Base-by-base conservation (phyloP, 2,329 filamentous ascomycete species). In the Phoma sp. region DNA sequence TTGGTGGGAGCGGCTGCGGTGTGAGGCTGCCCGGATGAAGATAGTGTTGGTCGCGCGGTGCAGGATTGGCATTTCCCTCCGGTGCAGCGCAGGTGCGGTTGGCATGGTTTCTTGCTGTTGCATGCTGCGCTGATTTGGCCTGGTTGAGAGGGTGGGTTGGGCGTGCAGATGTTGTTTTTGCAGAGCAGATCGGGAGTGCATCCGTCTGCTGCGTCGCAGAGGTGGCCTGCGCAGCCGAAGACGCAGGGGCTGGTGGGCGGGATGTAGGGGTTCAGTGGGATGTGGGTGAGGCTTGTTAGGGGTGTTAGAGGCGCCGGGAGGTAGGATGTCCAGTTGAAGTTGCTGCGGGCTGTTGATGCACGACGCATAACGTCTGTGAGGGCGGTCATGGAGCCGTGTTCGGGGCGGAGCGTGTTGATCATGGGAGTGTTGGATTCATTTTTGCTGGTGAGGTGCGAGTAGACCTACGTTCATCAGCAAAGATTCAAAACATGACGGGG, bases 101-200 rank as follows among this genome's bases (percentile, higher is more conserved):
- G 67, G 43, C 72, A 74, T 1, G 59, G 37, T 14, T 62, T 55
- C 38, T 71, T 73, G 53, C 58, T 64, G 36, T 72, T 64, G 42
- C 71, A 74, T 4, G 33, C 33, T 3, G 62, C 59, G 10, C 68
- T 69, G 5, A 61, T 33, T 25, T 64, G 60, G 3, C 71, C 71
- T 0, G 68, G 71, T 34, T 72, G 69, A 2, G 34, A 40, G 6
- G 57, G 57, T 0, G 37, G 10, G 26, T 63, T 64, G 4, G 18
- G 37, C n/a, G 56, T 54, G 57, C 72, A 74, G 23, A 74, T 45
- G 47, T 57, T 66, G 43, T 74, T 74, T 15, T 68, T 73, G 56
- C 72, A 74, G 2, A 71, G 21, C 0, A 73, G 61, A 11, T 61
- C 36, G 0, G 71, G 67, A 0, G 29, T 7, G 46, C 72, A 74